Base-by-base conservation (phyloP, 495 filamentous ascomycete genomes). In the Aspergillus nanangensis region DNA sequence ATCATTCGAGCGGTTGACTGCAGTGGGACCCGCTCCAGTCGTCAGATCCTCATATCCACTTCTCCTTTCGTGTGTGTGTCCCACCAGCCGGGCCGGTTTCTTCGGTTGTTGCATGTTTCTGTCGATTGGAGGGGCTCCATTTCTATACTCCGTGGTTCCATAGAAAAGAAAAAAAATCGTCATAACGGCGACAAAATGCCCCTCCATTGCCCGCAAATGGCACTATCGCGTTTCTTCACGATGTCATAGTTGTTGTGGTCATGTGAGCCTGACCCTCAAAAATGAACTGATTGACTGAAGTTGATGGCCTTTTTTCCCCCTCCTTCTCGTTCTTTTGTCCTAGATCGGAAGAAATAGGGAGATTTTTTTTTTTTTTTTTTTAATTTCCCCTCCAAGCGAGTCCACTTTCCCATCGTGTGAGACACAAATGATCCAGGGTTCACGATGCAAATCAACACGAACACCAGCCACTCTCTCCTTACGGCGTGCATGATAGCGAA, bases 1-100 rank as follows among this genome's bases (percentile, higher is more conserved):
- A 54, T 54, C 51, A 47, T 52, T 47, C 32, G 44, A 38, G 40
- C 50, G 43, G 43, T 52, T 52, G 38, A 47, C 38, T 43, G 22
- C 15, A 46, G 50, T 47, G 50, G 50, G 21, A 23, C 17, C 36
- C 11, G 9, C 33, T 13, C 33, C 33, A 39, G 20, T 39, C 37
- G 20, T 39, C 37, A 23, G 20, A 39, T 39, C 37, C 20, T 19
- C 37, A 39, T 18, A n/a, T n/a, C 37, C 37, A 38, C 36, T 18
- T 17, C 3, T 38, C 18, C 18, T 13, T 20, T 38, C 20, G 17
- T 38, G 14, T 38, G n/a, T n/a, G n/a, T n/a, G n/a, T n/a, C n/a
- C n/a, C n/a, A n/a, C n/a, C n/a, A n/a, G n/a, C n/a, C n/a, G n/a
- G n/a, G n/a, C n/a, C n/a, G 15, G 36, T 10, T 20, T 17, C 20